Evolutionary conservation across 148 eudicot species (phyloP).

Genomic region (Polygonum maritimum): DNA sequence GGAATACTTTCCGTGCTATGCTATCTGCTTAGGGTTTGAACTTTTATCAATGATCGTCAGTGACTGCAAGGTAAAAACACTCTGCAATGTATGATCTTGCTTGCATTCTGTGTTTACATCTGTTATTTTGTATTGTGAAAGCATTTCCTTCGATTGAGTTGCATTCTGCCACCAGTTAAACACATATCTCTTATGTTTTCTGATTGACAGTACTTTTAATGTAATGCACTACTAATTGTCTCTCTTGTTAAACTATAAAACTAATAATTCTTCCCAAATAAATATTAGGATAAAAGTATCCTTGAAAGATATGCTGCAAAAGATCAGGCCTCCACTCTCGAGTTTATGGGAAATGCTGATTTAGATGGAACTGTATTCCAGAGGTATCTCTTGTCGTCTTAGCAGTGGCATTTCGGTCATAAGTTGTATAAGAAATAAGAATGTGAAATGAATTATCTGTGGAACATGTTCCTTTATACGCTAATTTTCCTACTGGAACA

Average conservation of each 20-base stretch:
- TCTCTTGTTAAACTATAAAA: not conserved
- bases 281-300: constrained; percentile 57
- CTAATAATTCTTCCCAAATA: not conserved
- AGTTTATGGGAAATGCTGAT: constrained; percentile 39
- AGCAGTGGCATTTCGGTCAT: not conserved
- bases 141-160: not conserved
- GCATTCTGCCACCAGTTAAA: not conserved
- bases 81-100: not conserved
- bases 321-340: constrained; percentile 72
- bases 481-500: not conserved
- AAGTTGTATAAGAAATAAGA: not conserved
- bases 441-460: not conserved
- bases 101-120: not conserved
- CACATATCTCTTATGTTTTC: not conserved
- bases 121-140: not conserved
- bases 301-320: constrained; percentile 68
- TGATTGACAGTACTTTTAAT: not conserved
- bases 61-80: constrained; percentile 30
- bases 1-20: constrained; percentile 76
- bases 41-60: constrained; percentile 80
- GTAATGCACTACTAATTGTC: not conserved
- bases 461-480: not conserved
- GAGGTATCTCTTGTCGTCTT: constrained; percentile 39
- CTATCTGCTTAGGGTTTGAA: constrained; percentile 91
- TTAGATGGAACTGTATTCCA: constrained; percentile 74